Evolutionary conservation across 495 filamentous ascomycete species (phyloP).

Genomic region (Aspergillus homomorphus): DNA sequence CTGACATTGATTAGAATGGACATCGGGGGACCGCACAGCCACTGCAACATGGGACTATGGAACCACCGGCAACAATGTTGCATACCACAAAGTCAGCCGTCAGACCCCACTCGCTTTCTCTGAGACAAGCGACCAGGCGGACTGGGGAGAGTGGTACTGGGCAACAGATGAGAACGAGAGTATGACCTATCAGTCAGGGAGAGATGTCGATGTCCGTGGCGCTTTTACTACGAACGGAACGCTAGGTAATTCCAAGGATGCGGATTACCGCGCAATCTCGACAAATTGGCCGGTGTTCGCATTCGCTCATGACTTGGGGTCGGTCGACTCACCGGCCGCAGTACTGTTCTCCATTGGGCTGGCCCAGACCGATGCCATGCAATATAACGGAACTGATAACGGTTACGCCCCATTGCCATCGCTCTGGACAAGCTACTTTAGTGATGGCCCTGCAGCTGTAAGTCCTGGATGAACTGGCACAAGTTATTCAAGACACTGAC

Average conservation of each 20-base stretch:
- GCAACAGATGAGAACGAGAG: conserved; percentile 39
- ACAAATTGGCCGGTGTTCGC: conserved; percentile 54
- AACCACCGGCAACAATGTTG: conserved; percentile 37
- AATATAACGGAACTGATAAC: conserved; percentile 43
- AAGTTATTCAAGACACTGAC: not conserved
- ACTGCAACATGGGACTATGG: conserved; percentile 55
- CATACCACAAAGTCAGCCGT: conserved; percentile 54
- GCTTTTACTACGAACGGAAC: conserved; percentile 43
- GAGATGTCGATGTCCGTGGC: conserved; percentile 46
- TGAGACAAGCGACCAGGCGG: conserved; percentile 50
- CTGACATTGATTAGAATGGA: conserved; percentile 49
- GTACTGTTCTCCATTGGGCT: conserved; percentile 54
- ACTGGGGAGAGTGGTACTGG: conserved; percentile 62
- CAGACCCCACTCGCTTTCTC: conserved; percentile 53
- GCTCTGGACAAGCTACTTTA: conserved; percentile 56
- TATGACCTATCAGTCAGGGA: conserved; percentile 51
- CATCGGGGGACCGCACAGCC: conserved; percentile 48
- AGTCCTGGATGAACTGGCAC: conserved; percentile 3
- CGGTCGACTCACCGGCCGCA: conserved; percentile 34
- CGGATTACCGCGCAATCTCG: conserved; percentile 52
- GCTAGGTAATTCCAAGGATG: conserved; percentile 46
- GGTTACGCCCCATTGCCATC: conserved; percentile 39
- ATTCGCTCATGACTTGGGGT: conserved; percentile 51
- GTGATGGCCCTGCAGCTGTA: conserved; percentile 45
- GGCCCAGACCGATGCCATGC: conserved; percentile 51